These are phyloP conservation scores for Venturia pyrina DNA, from an alignment of 2,329 filamentous ascomycete species.

Conservation along the genomic window DNA sequence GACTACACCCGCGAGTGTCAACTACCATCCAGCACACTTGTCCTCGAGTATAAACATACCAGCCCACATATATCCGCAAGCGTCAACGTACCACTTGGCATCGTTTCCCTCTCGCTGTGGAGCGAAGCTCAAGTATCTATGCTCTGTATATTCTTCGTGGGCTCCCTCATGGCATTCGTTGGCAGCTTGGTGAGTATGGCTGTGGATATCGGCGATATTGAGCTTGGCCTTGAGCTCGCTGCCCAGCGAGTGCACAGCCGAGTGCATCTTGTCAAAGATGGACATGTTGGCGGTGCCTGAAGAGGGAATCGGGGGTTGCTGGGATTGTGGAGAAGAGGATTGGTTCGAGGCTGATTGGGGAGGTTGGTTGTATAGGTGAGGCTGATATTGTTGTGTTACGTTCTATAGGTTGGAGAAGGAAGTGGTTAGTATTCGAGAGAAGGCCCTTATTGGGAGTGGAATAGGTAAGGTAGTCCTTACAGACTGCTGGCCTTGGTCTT, in stretches of 20 bases:
- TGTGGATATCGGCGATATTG: conserved; percentile 34
- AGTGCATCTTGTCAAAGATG: conserved; percentile 47
- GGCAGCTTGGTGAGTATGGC: conserved; percentile 32
- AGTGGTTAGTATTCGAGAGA: background rate
- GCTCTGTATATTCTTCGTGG: conserved; percentile 32
- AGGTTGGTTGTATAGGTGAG: conserved; percentile 15
- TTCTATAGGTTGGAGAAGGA: conserved; percentile 9
- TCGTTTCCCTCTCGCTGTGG: conserved; percentile 59
- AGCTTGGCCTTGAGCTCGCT: conserved; percentile 41
- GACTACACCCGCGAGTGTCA: conserved; percentile 60
- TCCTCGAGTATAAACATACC: conserved; percentile 75
- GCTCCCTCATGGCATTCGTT: conserved; percentile 25
- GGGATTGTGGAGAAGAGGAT: conserved; percentile 14
- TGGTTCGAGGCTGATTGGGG: conserved; percentile 17
- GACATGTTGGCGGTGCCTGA: conserved; percentile 24
- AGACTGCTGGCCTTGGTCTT: background rate
- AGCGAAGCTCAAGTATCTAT: conserved; percentile 57
- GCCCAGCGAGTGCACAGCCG: conserved; percentile 40
- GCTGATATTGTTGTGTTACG: conserved; percentile 14
- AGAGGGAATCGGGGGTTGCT: conserved; percentile 19
- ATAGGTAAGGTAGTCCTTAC: conserved; percentile 1
- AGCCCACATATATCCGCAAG: conserved; percentile 81
- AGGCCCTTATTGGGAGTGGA: background rate
- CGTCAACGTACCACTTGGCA: conserved; percentile 82
- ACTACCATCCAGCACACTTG: conserved; percentile 33